Conservation (phyloP, 306 rosid species). For the Citrullus amarus region DNA sequence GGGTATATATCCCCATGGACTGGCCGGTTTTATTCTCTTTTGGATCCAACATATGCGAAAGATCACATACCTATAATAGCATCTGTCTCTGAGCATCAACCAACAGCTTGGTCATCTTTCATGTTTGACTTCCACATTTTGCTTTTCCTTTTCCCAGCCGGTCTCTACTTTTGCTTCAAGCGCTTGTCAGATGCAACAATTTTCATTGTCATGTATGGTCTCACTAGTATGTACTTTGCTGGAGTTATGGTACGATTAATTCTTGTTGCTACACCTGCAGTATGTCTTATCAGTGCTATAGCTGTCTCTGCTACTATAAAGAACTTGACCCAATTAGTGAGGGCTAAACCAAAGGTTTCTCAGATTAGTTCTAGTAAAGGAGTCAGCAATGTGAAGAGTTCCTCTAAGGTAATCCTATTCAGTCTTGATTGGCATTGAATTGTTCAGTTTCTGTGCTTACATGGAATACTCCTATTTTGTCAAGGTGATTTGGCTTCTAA, state of each 20-base stretch:
- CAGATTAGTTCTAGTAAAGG: conserved; percentile 72
- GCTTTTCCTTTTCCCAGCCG: conserved; percentile 93
- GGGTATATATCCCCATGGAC: conserved; percentile 99
- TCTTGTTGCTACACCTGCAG: conserved; percentile 97
- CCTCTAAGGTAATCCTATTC: conserved; percentile 50
- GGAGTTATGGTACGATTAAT: conserved; percentile 98
- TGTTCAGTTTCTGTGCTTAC: background rate
- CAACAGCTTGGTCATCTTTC: conserved; percentile 99
- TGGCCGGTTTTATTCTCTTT: conserved; percentile 91
- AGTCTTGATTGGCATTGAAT: background rate
- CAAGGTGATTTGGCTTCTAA: background rate
- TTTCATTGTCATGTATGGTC: conserved; percentile 93
- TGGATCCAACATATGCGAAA: conserved; percentile 97
- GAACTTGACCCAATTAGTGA: conserved; percentile 58
- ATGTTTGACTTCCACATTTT: conserved; percentile 98
- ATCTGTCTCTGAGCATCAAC: conserved; percentile 99
- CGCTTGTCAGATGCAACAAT: conserved; percentile 95
- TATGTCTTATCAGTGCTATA: conserved; percentile 93
- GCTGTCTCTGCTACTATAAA: conserved; percentile 89
- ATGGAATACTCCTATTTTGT: background rate
- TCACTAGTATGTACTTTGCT: conserved; percentile 98
- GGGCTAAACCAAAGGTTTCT: conserved; percentile 51
- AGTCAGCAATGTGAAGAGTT: conserved; percentile 40
- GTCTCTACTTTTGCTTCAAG: conserved; percentile 98
- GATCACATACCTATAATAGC: conserved; percentile 97